Evolutionary conservation across 116 monocot species (phyloP), one percentile per base, ranked within the genome.

Genomic region (Dioscorea cayenensis): DNA sequence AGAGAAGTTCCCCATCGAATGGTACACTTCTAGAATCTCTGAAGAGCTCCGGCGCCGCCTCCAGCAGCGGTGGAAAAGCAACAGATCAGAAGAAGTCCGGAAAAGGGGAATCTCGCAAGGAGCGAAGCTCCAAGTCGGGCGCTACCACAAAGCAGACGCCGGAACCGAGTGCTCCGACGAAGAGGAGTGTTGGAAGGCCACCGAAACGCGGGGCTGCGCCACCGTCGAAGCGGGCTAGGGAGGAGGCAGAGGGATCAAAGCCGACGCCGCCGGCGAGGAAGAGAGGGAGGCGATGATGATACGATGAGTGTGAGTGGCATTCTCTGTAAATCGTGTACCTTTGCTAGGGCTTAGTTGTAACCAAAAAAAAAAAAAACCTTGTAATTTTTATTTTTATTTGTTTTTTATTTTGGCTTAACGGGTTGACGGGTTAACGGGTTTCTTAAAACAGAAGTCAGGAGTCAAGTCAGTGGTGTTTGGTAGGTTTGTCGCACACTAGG

Each of bases 121-220:
- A 85, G 63, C 32, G 3, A 32, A 69, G 84, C 74, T 4, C 61
- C 66, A 63, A 48, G 69, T 59, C n/a, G 0, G 28, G 37, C 72
- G 22, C 65, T 43, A 12, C 43, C 64, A 38, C 71, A 66, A 2
- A 36, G n/a, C n/a, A n/a, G n/a, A n/a, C n/a, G n/a, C n/a, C n/a
- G n/a, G n/a, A n/a, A n/a, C n/a, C n/a, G 73, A 64, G 71, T 60
- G 32, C 50, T 1, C 60, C 64, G 52, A 70, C 29, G 29, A 85
- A 83, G 73, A 83, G 85, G 74, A 81, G 77, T 25, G 83, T 87
- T 7, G 85, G 91, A 3, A 52, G 88, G 70, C 91, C 87, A 6
- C 87, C 83, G 49, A 91, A 87, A 71, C 32, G 32, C 4, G 32
- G 81, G 63, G 71, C 7, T 4, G 68, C 70, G n/a, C 73, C 84